Conservation (phyloP, 106 monocot genomes). For the Apostasia shenzhenica region DNA sequence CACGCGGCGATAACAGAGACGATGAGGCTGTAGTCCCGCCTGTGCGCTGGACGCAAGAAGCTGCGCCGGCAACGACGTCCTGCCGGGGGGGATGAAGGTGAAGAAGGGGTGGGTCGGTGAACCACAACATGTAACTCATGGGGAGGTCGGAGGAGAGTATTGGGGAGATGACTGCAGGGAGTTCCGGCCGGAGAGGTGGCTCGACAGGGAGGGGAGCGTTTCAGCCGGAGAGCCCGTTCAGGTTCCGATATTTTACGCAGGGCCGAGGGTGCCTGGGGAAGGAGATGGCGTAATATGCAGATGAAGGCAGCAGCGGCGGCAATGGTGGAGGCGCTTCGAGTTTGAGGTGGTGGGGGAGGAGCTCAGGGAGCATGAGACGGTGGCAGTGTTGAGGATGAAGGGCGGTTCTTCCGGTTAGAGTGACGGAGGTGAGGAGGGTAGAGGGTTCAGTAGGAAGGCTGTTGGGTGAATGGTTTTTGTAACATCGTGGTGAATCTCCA, state of each 20-base stretch:
- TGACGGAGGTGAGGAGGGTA: neutral
- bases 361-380: neutral
- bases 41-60: slow-evolving; percentile 13
- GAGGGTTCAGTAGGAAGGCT: too few relatives aligned
- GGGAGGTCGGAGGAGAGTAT: slow-evolving; percentile 26
- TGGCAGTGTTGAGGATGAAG: neutral
- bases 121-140: slow-evolving; percentile 32
- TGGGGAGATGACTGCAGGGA: slow-evolving; percentile 35
- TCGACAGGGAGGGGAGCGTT: slow-evolving; percentile 8
- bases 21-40: slow-evolving; percentile 44
- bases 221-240: slow-evolving; percentile 1
- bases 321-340: neutral
- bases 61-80: slow-evolving; percentile 22
- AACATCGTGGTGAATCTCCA: too few relatives aligned
- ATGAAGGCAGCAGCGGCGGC: slow-evolving; percentile 6
- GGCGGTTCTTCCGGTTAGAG: slow-evolving; percentile 1
- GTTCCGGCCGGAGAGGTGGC: slow-evolving; percentile 48
- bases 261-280: slow-evolving; percentile 13
- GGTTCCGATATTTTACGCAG: neutral
- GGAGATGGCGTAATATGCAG: slow-evolving; percentile 17
- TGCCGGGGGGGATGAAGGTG: slow-evolving; percentile 38
- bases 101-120: slow-evolving; percentile 22
- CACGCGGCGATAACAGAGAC: slow-evolving; percentile 44
- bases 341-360: neutral
- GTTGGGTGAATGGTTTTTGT: too few relatives aligned